These are phyloP conservation scores for Danielia reshetovae DNA, from an alignment of 805 yeast genomes.

Conservation along the genomic window DNA sequence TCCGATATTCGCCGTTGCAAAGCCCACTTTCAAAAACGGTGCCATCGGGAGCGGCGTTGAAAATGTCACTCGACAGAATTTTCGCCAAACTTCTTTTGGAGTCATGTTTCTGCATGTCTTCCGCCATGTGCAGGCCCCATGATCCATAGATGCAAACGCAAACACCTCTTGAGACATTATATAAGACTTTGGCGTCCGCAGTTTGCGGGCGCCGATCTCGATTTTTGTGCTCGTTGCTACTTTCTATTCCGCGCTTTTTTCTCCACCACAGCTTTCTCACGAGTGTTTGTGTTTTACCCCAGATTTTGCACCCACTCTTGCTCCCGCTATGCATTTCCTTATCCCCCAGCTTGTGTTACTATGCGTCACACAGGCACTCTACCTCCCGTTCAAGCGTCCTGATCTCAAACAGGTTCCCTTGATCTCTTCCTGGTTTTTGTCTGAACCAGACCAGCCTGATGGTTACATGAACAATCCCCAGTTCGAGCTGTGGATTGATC, in stretches of 20 bases:
- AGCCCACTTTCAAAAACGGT: no score
- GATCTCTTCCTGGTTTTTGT: constrained; percentile 2
- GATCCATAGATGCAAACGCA: neutral
- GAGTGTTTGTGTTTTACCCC: constrained; percentile 1
- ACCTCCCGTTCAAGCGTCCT: neutral
- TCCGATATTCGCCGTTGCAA: no score
- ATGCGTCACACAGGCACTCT: neutral
- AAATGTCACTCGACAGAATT: neutral
- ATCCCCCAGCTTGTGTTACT: neutral
- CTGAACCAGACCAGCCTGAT: neutral
- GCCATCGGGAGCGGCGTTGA: no score
- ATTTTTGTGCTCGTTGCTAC: neutral
- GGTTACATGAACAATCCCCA: constrained; percentile 3
- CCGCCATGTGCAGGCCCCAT: neutral
- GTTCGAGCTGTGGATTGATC: constrained; percentile 40
- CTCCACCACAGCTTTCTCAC: neutral
- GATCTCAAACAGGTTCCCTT: constrained; percentile 1
- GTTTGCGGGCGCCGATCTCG: no score
- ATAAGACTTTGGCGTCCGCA: no score
- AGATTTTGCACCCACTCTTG: neutral
- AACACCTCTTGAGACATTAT: no score
- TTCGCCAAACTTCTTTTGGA: no score
- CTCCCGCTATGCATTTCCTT: neutral
- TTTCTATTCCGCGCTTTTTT: neutral
- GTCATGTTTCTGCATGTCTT: neutral